phyloP scores from a whole-genome alignment of 129 eudicot species.

The Escallonia rubra region DNA sequence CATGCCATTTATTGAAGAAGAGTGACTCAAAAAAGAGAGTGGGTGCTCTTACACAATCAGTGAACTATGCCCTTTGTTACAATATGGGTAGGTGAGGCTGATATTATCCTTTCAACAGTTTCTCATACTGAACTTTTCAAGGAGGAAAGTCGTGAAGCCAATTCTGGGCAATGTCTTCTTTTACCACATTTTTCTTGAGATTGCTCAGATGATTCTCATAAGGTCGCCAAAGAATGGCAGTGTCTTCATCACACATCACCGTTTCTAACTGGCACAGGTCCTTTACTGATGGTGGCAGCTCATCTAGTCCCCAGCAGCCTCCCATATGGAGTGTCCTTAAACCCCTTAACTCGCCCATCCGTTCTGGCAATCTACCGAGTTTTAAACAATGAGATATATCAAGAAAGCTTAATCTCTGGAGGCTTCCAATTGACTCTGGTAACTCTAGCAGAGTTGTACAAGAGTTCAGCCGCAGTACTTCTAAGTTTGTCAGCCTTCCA shows the following conservation, averaged over 20 bases:
- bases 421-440: background rate
- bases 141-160: background rate
- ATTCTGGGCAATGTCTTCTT: background rate
- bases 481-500: background rate
- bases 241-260: background rate
- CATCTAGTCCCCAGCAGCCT: background rate
- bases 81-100: no score
- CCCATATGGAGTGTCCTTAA: background rate
- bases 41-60: no score
- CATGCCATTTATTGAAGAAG: no score
- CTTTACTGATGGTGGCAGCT: background rate
- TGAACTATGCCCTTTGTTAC: no score
- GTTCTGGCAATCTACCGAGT: background rate
- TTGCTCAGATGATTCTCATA: background rate
- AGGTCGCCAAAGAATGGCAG: background rate
- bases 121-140: no score
- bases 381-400: conserved; percentile 1
- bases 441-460: background rate
- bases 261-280: background rate
- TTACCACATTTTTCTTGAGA: background rate
- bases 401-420: background rate
- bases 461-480: background rate
- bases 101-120: no score
- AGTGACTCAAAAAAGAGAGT: no score
- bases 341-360: background rate